Conservation (phyloP, 1,139 yeast species). For the Yamadazyma taylorii region DNA sequence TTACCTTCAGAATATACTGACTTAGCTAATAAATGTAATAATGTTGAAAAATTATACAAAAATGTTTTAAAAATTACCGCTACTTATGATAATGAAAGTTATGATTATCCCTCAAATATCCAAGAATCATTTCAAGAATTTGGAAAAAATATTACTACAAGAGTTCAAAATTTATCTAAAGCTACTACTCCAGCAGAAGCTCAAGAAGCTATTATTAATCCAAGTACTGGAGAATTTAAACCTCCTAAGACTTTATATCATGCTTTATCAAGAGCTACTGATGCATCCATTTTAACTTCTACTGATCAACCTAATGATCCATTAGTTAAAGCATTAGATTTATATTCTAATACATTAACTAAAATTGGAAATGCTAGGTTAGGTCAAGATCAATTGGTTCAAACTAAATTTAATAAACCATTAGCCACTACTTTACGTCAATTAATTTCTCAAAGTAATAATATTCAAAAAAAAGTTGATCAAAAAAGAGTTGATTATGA, state of each 20-base stretch:
- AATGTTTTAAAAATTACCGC: conserved; percentile 71
- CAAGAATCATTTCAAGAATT: conserved; percentile 76
- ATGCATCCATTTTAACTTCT: conserved; percentile 50
- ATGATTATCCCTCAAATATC: conserved; percentile 81
- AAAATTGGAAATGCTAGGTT: conserved; percentile 83
- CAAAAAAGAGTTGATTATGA: conserved; percentile 80
- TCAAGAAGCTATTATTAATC: conserved; percentile 66
- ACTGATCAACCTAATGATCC: conserved; percentile 45
- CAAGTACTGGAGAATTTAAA: conserved; percentile 51
- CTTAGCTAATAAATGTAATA: conserved; percentile 72
- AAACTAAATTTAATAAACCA: conserved; percentile 67
- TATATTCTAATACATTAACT: conserved; percentile 45
- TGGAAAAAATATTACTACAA: conserved; percentile 63
- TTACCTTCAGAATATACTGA: conserved; percentile 81
- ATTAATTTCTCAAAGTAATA: conserved; percentile 63
- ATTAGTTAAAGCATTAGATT: conserved; percentile 42
- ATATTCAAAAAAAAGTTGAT: conserved; percentile 75
- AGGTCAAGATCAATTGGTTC: conserved; percentile 77
- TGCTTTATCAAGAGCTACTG: conserved; percentile 78
- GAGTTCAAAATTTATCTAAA: conserved; percentile 67
- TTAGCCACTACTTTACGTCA: conserved; percentile 64
- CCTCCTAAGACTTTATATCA: conserved; percentile 86
- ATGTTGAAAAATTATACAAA: conserved; percentile 69
- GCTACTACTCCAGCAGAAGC: conserved; percentile 85
- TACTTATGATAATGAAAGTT: conserved; percentile 72